Evolutionary conservation across 2,329 filamentous ascomycete species (phyloP).

Genomic region (Paecilomyces fulvus): DNA sequence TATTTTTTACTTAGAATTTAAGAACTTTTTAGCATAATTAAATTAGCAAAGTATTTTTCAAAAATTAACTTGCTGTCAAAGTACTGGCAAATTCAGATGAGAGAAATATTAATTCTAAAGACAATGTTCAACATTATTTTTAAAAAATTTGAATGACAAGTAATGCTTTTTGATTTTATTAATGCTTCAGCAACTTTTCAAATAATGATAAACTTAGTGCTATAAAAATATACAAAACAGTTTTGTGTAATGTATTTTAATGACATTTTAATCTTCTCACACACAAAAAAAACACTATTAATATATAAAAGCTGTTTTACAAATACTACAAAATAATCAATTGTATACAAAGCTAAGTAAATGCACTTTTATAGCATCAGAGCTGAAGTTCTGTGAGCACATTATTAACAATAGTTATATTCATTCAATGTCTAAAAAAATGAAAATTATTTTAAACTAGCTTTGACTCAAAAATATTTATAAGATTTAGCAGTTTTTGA

Average conservation of each 20-base stretch:
- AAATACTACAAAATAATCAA: too few species aligned
- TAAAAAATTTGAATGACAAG: too few species aligned
- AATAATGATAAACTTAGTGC: not conserved
- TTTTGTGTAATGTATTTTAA: not conserved
- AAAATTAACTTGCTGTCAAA: not conserved
- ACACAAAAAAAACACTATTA: not conserved
- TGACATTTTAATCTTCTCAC: not conserved
- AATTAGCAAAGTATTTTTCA: not conserved
- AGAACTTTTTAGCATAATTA: not conserved
- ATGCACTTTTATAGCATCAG: too few species aligned
- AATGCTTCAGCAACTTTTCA: not conserved
- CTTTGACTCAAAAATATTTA: not conserved
- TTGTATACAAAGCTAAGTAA: too few species aligned
- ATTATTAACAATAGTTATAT: not conserved
- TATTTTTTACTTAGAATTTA: not conserved
- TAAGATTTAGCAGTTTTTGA: not conserved
- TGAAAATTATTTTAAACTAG: not conserved
- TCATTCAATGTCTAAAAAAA: not conserved
- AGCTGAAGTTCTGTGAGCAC: not conserved
- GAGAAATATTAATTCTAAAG: not conserved
- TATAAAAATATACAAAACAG: not conserved
- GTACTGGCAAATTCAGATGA: not conserved
- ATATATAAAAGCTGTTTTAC: too few species aligned
- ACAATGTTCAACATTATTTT: not conserved
- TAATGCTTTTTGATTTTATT: not conserved